These are phyloP conservation scores for Misopates orontium DNA, from an alignment of 257 asterid genomes.

Conservation along the genomic window DNA sequence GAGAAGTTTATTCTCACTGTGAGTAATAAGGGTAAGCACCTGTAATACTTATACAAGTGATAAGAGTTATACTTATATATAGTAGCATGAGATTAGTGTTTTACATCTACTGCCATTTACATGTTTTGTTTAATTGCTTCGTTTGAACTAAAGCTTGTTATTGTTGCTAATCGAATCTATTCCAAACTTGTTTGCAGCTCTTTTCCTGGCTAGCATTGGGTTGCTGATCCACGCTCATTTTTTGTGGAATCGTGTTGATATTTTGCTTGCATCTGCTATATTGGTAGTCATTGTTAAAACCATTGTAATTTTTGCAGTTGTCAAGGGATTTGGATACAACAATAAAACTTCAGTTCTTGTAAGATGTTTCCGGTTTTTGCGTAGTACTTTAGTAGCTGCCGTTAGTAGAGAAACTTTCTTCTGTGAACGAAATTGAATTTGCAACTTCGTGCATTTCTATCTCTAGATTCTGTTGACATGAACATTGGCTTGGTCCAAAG, in stretches of 20 bases:
- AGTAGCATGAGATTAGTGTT: neutral
- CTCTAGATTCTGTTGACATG: too few species aligned
- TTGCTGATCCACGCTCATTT: slow-evolving; percentile 97
- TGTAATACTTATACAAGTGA: too few species aligned
- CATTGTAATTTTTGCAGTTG: slow-evolving; percentile 70
- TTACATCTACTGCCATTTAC: neutral
- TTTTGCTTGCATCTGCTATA: slow-evolving; percentile 92
- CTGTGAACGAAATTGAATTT: too few species aligned
- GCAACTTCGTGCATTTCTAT: too few species aligned
- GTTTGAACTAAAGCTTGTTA: slow-evolving; percentile 28
- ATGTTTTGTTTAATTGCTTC: slow-evolving; percentile 22
- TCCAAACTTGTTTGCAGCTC: slow-evolving; percentile 97
- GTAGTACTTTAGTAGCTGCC: neutral
- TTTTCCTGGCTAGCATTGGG: slow-evolving; percentile 97
- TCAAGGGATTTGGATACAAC: slow-evolving; percentile 94
- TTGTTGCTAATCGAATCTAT: slow-evolving; percentile 85
- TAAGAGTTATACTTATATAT: too few species aligned
- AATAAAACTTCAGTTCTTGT: slow-evolving; percentile 88
- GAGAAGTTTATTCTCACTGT: too few species aligned
- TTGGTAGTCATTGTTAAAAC: slow-evolving; percentile 83
- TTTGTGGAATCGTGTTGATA: slow-evolving; percentile 97
- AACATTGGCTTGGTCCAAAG: too few species aligned
- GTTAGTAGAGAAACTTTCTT: too few species aligned
- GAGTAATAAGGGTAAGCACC: too few species aligned
- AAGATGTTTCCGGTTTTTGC: slow-evolving; percentile 38